phyloP scores from a whole-genome alignment of 2,329 filamentous ascomycete genomes.

The Geoglossum cookeanum region DNA sequence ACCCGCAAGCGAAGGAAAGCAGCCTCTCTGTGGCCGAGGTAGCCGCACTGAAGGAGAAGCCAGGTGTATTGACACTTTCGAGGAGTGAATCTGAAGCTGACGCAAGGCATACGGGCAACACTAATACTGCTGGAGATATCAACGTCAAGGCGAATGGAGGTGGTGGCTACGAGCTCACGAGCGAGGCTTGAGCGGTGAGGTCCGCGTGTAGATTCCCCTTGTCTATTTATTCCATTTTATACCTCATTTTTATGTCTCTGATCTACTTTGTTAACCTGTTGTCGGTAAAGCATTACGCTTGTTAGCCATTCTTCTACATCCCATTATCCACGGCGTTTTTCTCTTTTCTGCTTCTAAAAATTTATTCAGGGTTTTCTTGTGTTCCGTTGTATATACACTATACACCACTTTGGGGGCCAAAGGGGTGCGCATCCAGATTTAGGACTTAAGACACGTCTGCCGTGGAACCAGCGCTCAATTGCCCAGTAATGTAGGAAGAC shows the following conservation, averaged over 20 bases:
- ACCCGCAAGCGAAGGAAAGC: slow-evolving; percentile 50
- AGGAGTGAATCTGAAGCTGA: neutral
- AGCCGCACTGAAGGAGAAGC: slow-evolving; percentile 62
- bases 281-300: neutral
- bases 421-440: neutral
- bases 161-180: neutral
- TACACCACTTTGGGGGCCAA: neutral
- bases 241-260: neutral
- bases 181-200: neutral
- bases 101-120: neutral
- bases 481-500: neutral
- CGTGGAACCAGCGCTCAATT: neutral
- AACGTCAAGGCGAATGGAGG: neutral
- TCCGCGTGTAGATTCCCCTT: neutral
- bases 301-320: neutral
- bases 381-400: neutral
- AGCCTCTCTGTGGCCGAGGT: slow-evolving; percentile 60
- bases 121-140: neutral
- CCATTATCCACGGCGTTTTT: neutral
- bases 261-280: neutral
- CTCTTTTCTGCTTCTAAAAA: neutral
- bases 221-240: neutral
- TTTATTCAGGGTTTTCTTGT: neutral
- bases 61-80: slow-evolving; percentile 55
- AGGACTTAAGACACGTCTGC: neutral